phyloP scores from a whole-genome alignment of 352 stramenopile genomes.

The Phytophthora nicotianae region DNA sequence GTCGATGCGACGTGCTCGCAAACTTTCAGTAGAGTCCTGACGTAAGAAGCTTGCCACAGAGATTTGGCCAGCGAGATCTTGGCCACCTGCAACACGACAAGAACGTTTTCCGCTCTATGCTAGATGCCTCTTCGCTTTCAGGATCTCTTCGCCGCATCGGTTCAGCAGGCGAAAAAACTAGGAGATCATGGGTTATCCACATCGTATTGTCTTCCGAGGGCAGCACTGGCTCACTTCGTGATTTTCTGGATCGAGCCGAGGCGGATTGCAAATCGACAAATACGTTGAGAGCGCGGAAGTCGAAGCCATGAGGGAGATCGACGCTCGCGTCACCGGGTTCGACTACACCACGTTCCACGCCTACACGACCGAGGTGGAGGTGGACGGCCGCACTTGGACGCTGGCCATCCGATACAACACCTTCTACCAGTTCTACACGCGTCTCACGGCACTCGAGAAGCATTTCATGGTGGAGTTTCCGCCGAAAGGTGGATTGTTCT shows the following conservation, averaged over 20 bases:
- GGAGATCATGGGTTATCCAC: slow-evolving; percentile 8
- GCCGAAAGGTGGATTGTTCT: slow-evolving; percentile 68
- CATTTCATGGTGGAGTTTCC: slow-evolving; percentile 68
- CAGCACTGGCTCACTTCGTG: slow-evolving; percentile 16
- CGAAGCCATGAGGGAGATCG: slow-evolving; percentile 34
- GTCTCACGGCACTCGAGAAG: slow-evolving; percentile 50
- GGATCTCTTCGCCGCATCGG: background rate
- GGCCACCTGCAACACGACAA: slow-evolving; percentile 1
- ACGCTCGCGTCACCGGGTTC: slow-evolving; percentile 53
- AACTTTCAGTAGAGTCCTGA: no score
- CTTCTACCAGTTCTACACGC: slow-evolving; percentile 64
- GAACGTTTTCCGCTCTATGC: background rate
- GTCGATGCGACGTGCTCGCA: slow-evolving; percentile 2
- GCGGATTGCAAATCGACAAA: background rate
- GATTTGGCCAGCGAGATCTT: slow-evolving; percentile 24
- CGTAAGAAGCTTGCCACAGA: slow-evolving; percentile 12
- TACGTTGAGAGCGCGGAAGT: background rate
- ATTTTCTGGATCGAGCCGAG: slow-evolving; percentile 14
- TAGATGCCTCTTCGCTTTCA: slow-evolving; percentile 16
- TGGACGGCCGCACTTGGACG: slow-evolving; percentile 48
- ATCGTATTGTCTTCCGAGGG: background rate
- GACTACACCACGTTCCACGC: slow-evolving; percentile 42
- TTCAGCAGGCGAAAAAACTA: slow-evolving; percentile 11
- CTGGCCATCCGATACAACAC: slow-evolving; percentile 68
- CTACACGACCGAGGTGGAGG: slow-evolving; percentile 57